Conservation (phyloP, 768 basidiomycete species). For the Phlebiopsis gigantea region DNA sequence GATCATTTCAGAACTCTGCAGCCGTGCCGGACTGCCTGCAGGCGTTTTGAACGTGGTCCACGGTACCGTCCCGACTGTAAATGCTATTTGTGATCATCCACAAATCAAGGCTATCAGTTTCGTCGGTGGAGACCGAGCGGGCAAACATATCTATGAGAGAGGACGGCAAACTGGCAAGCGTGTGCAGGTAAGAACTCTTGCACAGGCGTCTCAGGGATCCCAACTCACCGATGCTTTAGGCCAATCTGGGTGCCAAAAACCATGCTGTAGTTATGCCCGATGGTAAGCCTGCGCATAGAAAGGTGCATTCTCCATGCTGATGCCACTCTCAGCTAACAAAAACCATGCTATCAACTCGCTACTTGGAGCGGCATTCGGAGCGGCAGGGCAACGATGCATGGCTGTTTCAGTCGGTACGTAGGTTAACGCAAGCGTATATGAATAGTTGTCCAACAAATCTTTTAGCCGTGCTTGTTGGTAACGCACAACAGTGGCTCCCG, state of each 20-base stretch:
- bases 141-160: conserved; percentile 89
- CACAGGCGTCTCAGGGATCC: neutral
- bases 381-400: conserved; percentile 84
- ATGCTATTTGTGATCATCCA: conserved; percentile 90
- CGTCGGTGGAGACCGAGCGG: conserved; percentile 91
- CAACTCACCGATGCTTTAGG: conserved; percentile 28
- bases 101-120: conserved; percentile 93
- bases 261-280: conserved; percentile 93
- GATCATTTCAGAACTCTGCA: conserved; percentile 94
- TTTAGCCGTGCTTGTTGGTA: conserved; percentile 77
- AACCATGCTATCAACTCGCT: conserved; percentile 90
- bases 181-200: conserved; percentile 64
- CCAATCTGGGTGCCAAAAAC: conserved; percentile 95
- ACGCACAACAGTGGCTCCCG: conserved; percentile 74
- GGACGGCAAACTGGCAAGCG: conserved; percentile 86
- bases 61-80: conserved; percentile 85
- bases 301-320: neutral
- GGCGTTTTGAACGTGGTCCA: conserved; percentile 93
- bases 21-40: conserved; percentile 77
- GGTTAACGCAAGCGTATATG: neutral
- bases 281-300: conserved; percentile 42
- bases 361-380: conserved; percentile 88
- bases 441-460: neutral
- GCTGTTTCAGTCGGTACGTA: conserved; percentile 82
- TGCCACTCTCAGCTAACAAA: conserved; percentile 67